Evolutionary conservation across 2,329 filamentous ascomycete genomes (phyloP).

Genomic region (Clonostachys rosea): DNA sequence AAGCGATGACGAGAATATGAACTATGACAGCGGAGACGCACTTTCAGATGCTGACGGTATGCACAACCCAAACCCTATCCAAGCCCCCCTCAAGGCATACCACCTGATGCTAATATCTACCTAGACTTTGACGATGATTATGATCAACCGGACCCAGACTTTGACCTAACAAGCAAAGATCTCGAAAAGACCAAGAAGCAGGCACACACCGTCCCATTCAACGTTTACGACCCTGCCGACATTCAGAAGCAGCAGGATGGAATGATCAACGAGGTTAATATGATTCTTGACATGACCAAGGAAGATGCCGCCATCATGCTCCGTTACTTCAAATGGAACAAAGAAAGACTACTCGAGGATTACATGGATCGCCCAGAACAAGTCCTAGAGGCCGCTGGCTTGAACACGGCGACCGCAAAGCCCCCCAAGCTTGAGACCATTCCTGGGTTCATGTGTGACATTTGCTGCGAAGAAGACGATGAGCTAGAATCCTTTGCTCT

Average conservation of each 20-base stretch:
- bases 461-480: constrained; percentile 87
- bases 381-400: constrained; percentile 77
- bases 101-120: neutral
- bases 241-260: constrained; percentile 82
- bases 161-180: constrained; percentile 51
- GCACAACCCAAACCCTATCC: constrained; percentile 4
- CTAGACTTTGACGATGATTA: constrained; percentile 46
- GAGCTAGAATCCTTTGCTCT: constrained; percentile 83
- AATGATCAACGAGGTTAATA: constrained; percentile 85
- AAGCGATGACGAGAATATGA: constrained; percentile 65
- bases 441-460: constrained; percentile 83
- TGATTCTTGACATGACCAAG: constrained; percentile 82
- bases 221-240: constrained; percentile 72
- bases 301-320: constrained; percentile 90
- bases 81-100: neutral
- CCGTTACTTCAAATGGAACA: constrained; percentile 90
- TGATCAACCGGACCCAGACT: constrained; percentile 53
- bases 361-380: constrained; percentile 88
- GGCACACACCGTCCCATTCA: constrained; percentile 80
- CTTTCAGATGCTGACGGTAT: constrained; percentile 48
- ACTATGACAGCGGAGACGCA: constrained; percentile 65
- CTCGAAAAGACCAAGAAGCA: constrained; percentile 67
- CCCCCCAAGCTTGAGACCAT: constrained; percentile 66
- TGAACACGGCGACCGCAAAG: constrained; percentile 59
- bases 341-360: constrained; percentile 87